A percentile compares a stretch with the other conserved stretches of the same genome.
phyloP scores from a whole-genome alignment of 2,329 filamentous ascomycete species.

The Fusarium sambucinum region DNA sequence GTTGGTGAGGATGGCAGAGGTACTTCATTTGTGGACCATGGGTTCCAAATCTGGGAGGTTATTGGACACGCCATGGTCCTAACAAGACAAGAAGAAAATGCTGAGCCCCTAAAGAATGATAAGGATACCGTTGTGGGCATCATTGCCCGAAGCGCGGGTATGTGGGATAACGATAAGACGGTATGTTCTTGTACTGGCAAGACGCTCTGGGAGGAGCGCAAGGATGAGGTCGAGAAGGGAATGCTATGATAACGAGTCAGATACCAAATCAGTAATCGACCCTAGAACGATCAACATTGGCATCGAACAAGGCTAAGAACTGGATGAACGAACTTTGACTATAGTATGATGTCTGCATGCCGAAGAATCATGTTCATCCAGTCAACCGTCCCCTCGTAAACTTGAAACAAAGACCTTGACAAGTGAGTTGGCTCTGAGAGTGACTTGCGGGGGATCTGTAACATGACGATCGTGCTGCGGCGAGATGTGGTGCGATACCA shows the following conservation, averaged over 20 bases:
- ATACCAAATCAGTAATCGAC: slow-evolving; percentile 18
- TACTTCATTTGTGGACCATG: slow-evolving; percentile 82
- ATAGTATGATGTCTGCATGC: slow-evolving; percentile 33
- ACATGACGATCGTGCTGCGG: slow-evolving; percentile 23
- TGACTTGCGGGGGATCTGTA: slow-evolving; percentile 33
- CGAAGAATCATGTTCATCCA: slow-evolving; percentile 15
- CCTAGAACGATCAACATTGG: slow-evolving; percentile 9
- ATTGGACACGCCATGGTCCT: slow-evolving; percentile 94
- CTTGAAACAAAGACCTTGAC: slow-evolving; percentile 40
- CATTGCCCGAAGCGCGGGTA: slow-evolving; percentile 93
- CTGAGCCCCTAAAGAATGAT: slow-evolving; percentile 75
- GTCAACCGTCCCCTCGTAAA: slow-evolving; percentile 19
- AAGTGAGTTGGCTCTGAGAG: slow-evolving; percentile 4
- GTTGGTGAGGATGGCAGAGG: slow-evolving; percentile 82
- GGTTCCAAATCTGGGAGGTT: slow-evolving; percentile 93
- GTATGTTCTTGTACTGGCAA: slow-evolving; percentile 98
- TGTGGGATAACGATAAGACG: slow-evolving; percentile 99
- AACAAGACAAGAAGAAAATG: slow-evolving; percentile 69
- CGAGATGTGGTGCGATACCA: slow-evolving; percentile 45
- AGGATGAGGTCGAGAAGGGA: slow-evolving; percentile 87
- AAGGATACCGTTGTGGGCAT: slow-evolving; percentile 90
- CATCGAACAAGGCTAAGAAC: slow-evolving; percentile 19
- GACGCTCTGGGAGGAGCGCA: slow-evolving; percentile 97
- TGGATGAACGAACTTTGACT: slow-evolving; percentile 24
- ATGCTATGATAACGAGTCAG: slow-evolving; percentile 74